These are phyloP conservation scores for Apiotrichum mycotoxinovorans DNA, from an alignment of 1,284 basidiomycete genomes.

Conservation along the genomic window DNA sequence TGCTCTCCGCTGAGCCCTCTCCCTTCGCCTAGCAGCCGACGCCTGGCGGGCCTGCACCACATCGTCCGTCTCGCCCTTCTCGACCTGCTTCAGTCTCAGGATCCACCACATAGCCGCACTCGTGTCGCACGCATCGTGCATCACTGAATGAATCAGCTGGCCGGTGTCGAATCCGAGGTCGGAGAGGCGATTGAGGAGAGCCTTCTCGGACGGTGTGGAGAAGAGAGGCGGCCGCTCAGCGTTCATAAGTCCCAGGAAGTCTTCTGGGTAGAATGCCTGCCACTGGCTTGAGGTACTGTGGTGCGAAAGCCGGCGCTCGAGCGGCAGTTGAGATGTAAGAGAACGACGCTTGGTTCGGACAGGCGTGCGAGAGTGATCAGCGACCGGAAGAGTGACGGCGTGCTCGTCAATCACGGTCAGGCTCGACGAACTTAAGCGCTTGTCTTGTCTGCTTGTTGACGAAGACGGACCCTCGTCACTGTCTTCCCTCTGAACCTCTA, in stretches of 20 bases:
- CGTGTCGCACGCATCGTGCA: conserved; percentile 87
- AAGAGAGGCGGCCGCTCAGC: conserved; percentile 75
- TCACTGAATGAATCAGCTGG: conserved; percentile 89
- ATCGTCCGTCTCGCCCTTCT: conserved; percentile 46
- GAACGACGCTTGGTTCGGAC: conserved; percentile 91
- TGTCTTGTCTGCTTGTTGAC: conserved; percentile 11
- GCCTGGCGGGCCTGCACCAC: conserved; percentile 30
- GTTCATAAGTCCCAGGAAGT: conserved; percentile 68
- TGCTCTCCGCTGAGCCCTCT: conserved; percentile 36
- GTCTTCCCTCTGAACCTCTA: conserved; percentile 42
- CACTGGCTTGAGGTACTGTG: conserved; percentile 33
- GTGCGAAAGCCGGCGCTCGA: conserved; percentile 48
- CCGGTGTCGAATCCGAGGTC: conserved; percentile 84
- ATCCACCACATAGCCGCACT: conserved; percentile 96
- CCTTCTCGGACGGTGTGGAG: conserved; percentile 74
- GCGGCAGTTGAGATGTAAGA: conserved; percentile 68
- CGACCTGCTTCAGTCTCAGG: conserved; percentile 66
- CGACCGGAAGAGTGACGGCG: conserved; percentile 42
- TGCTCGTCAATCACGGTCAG: conserved; percentile 36
- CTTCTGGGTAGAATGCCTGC: conserved; percentile 45
- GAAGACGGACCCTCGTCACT: conserved; percentile 28
- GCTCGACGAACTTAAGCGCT: conserved; percentile 49
- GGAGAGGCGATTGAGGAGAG: conserved; percentile 71
- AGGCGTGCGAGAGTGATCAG: conserved; percentile 69
- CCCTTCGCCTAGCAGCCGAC: conserved; percentile 24